Evolutionary conservation across 352 stramenopile species (phyloP), one percentile per base, ranked within the genome.

Genomic region (Phytophthora idaei): DNA sequence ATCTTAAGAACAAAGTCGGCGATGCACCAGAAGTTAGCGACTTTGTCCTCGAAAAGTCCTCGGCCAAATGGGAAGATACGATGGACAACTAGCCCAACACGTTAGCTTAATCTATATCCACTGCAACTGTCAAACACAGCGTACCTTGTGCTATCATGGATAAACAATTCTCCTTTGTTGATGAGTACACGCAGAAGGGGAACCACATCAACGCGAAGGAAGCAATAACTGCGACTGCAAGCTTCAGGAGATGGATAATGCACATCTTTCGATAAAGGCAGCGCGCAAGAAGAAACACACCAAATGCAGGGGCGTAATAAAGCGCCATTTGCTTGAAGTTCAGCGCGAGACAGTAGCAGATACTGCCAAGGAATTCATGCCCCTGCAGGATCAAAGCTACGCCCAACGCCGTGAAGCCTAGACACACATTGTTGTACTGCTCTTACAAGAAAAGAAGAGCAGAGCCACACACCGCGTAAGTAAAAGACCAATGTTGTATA

Each of bases 251-350:
- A 65, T 92, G 88, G 12, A 89, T 29, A 44, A 92, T 39, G 31
- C 69, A 73, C 42, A 73, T 61, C 6, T 68, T 57, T 4, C 81
- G 77, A 48, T 96, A 87, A 2, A 90, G 50, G 53, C 93, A 98
- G 55, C 92, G 92, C 21, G 87, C 85, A 28, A 99, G 69, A n/a
- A 99, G 78, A 67, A 93, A 98, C 6, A 95, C 79, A 57, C 98
- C 98, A 36, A 99, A 85, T 36, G 89, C 92, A 5, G 96, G 96
- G 1, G 96, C 92, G 73, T 98, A 99, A 78, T 99, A 99, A 5
- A 99, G 84, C n/a, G 95, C 89, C 93, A 99, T 99, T 90, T 99
- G 98, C 86, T 99, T 99, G 71, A 99, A 99, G 71, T 98, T 99
- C 6, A 99, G 82, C 36, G 97, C 94, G 28, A 99, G 73, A 47